Percentiles rank a stretch among this genome's conserved stretches.
phyloP scores from a whole-genome alignment of 805 yeast genomes.

The Cyberlindnera petersonii region DNA sequence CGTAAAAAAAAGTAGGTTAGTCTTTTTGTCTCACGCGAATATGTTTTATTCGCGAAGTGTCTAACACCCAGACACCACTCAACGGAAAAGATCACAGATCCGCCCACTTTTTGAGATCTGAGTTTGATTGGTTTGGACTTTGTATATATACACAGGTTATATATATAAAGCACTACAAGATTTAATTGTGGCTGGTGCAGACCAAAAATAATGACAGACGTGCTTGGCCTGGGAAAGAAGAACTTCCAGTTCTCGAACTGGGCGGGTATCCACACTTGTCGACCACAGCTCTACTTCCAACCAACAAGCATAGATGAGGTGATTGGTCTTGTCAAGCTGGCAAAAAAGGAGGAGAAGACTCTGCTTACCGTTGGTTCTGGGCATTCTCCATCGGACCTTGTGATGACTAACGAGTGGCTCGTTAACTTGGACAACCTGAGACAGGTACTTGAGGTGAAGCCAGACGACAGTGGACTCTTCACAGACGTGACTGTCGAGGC shows the following conservation, averaged over 20 bases:
- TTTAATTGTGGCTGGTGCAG: neutral
- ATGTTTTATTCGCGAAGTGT: too few species aligned
- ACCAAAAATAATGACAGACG: slow-evolving; percentile 11
- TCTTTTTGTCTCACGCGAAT: too few species aligned
- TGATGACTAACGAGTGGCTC: slow-evolving; percentile 86
- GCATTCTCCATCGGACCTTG: slow-evolving; percentile 89
- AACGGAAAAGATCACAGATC: too few species aligned
- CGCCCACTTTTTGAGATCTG: too few species aligned
- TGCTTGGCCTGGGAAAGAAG: slow-evolving; percentile 29
- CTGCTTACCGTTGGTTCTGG: slow-evolving; percentile 88
- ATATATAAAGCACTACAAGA: neutral
- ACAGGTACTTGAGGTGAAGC: slow-evolving; percentile 45
- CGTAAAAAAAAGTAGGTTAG: too few species aligned
- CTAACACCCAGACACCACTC: too few species aligned
- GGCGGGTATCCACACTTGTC: slow-evolving; percentile 85
- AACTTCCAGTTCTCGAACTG: slow-evolving; percentile 47
- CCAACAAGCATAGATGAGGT: slow-evolving; percentile 73
- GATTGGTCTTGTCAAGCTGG: slow-evolving; percentile 58
- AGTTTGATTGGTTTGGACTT: neutral
- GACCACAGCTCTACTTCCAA: slow-evolving; percentile 75
- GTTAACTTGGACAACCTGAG: slow-evolving; percentile 77
- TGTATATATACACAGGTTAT: neutral
- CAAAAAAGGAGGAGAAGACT: slow-evolving; percentile 56
- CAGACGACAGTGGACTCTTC: slow-evolving; percentile 54
- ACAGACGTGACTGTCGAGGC: slow-evolving; percentile 95